Evolutionary conservation across 2,329 filamentous ascomycete genomes (phyloP), one percentile per base, ranked within the genome.

Genomic region (Arthrinium phaeospermum): DNA sequence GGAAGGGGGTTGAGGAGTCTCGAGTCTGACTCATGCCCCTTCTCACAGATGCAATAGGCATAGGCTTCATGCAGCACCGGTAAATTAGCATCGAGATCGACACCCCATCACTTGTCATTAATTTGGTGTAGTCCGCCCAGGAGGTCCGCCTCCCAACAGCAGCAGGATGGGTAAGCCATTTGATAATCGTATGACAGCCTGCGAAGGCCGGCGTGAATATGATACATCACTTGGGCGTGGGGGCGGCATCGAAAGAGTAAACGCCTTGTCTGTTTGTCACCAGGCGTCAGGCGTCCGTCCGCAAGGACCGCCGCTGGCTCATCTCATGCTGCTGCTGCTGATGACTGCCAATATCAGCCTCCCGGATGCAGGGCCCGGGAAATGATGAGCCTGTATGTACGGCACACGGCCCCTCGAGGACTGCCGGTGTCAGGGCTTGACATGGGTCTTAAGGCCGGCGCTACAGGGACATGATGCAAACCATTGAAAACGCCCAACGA

Each of bases 361-460:
- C 22, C 57, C 57, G 34, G 57, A 41, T 64, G 34, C 41, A 64
- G 30, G 57, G 57, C 57, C 57, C 57, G 57, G 34, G 57, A 64
- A 41, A 64, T 64, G 30, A 41, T 64, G 57, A 64, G 57, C 57
- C 57, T 64, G 57, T 64, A 61, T 61, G 53, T 51, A 51, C 49
- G n/a, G 49, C n/a, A 51, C 12, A 64, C 12, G 49, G 49, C 49
- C 24, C n/a, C 49, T 64, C 57, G 34, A 64, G 57, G 22, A 64
- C 57, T 64, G 57, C 57, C 57, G 57, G 57, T 64, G 57, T 41
- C 57, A 64, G 57, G 19, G 22, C 57, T 41, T 64, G 57, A 64
- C 34, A 30, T 37, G 57, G 57, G 57, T 24, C 41, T 22, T 34
- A 41, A 41, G 22, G 8, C 30, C 57, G 57, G 57, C 34, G 34